These are phyloP conservation scores for Phaseolus lunatus DNA, from an alignment of 306 rosid genomes.

Conservation along the genomic window DNA sequence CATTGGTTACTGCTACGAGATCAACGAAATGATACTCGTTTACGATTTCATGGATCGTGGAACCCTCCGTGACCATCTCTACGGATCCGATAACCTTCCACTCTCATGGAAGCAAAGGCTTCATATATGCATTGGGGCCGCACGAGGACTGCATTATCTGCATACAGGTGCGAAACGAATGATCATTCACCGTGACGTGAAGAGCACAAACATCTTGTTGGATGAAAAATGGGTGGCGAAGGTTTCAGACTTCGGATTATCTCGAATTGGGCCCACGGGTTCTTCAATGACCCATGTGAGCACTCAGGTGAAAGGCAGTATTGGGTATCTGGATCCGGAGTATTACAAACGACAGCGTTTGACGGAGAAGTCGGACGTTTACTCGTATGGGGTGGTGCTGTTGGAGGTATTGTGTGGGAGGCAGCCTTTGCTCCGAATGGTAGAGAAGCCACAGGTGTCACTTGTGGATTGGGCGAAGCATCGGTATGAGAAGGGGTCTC, in stretches of 20 bases:
- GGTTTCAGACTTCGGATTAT: conserved; percentile 56
- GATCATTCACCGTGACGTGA: conserved; percentile 65
- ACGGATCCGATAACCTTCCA: neutral
- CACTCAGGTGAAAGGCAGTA: conserved; percentile 24
- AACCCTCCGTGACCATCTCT: conserved; percentile 48
- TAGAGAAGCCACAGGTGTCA: conserved; percentile 9
- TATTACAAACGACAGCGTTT: neutral
- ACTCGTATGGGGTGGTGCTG: conserved; percentile 34
- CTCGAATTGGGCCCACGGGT: conserved; percentile 4
- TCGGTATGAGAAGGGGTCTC: no score
- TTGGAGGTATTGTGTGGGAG: conserved; percentile 21
- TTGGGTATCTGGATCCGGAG: conserved; percentile 31
- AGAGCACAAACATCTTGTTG: conserved; percentile 49
- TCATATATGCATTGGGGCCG: conserved; percentile 41
- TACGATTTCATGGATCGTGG: conserved; percentile 51
- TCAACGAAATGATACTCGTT: conserved; percentile 42
- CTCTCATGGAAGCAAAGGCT: conserved; percentile 46
- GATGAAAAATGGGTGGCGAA: conserved; percentile 53
- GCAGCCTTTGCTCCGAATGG: neutral
- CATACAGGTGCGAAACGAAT: conserved; percentile 42
- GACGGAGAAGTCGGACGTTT: conserved; percentile 4
- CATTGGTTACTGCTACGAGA: conserved; percentile 36
- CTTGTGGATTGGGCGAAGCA: neutral
- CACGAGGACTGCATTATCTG: conserved; percentile 48
- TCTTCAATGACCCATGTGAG: neutral